Conservation (phyloP, 2,329 filamentous ascomycete species). For the Didymella keratinophila region DNA sequence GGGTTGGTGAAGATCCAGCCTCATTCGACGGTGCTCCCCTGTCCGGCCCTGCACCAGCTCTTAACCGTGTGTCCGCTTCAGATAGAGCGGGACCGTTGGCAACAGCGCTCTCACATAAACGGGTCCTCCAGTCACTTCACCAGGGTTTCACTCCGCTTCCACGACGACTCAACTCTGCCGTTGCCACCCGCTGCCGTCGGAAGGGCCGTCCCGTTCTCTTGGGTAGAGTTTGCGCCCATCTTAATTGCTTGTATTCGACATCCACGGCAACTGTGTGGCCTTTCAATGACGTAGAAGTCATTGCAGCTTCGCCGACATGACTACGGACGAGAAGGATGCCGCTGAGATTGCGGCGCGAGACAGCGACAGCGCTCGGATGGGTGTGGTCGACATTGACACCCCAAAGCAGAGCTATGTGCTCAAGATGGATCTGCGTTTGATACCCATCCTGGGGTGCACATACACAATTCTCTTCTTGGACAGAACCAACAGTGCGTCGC, state of each 20-base stretch:
- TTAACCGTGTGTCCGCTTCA: neutral
- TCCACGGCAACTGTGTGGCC: neutral
- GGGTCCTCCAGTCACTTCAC: conserved; percentile 1
- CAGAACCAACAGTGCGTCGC: conserved; percentile 65
- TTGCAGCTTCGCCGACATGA: conserved; percentile 6
- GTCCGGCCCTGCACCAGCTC: neutral
- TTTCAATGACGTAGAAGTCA: neutral
- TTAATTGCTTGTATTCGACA: neutral
- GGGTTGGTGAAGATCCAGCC: neutral
- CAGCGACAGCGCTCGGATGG: conserved; percentile 23
- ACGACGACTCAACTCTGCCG: conserved; percentile 1
- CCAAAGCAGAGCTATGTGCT: conserved; percentile 58
- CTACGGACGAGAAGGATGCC: conserved; percentile 28
- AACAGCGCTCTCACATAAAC: conserved; percentile 3
- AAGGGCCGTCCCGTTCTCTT: conserved; percentile 11
- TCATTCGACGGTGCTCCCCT: neutral
- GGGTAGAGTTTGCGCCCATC: neutral
- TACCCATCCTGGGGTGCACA: conserved; percentile 71
- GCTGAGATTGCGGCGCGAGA: conserved; percentile 24
- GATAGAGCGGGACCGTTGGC: neutral
- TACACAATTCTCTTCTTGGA: conserved; percentile 75
- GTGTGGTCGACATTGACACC: conserved; percentile 11
- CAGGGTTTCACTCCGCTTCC: neutral
- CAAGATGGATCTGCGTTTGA: conserved; percentile 66
- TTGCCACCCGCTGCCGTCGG: conserved; percentile 9